A percentile compares a stretch with the other conserved stretches of the same genome.
These are phyloP conservation scores for Catenaria anguillulae DNA, from an alignment of 371 early-diverging fungal genomes.

Conservation along the genomic window DNA sequence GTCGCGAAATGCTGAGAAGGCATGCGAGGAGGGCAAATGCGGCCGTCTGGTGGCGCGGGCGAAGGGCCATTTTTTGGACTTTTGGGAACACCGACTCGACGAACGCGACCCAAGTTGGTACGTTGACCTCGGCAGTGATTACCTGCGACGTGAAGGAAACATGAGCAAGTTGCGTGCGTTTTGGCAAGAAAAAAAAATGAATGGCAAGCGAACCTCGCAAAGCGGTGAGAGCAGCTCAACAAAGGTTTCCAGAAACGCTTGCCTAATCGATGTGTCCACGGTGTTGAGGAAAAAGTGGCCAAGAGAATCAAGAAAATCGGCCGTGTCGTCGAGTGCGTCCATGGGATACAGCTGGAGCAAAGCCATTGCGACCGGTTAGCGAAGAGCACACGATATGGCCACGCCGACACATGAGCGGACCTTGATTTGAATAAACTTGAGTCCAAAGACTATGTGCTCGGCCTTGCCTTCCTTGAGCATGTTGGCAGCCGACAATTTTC, in stretches of 20 bases:
- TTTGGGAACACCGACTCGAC: conserved; percentile 81
- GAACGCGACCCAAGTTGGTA: conserved; percentile 80
- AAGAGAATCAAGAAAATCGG: conserved; percentile 36
- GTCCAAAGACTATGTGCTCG: conserved; percentile 71
- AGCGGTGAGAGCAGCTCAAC: conserved; percentile 78
- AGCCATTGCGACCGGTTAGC: too few species aligned
- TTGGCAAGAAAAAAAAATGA: neutral
- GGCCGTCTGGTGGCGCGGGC: conserved; percentile 56
- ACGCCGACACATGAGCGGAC: conserved; percentile 20
- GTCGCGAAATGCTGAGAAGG: conserved; percentile 69
- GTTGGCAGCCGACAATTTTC: conserved; percentile 39
- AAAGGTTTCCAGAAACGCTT: conserved; percentile 79
- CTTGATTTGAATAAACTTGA: conserved; percentile 79
- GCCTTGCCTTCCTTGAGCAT: conserved; percentile 55
- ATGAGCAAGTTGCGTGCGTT: neutral
- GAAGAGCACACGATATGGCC: too few species aligned
- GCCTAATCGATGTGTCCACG: conserved; percentile 64
- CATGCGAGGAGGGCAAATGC: conserved; percentile 76
- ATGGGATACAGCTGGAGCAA: conserved; percentile 57
- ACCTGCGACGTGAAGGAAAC: too few species aligned
- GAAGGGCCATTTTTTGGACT: conserved; percentile 73
- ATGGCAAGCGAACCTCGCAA: conserved; percentile 45
- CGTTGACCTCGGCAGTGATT: conserved; percentile 84
- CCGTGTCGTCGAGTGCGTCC: conserved; percentile 14
- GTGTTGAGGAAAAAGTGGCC: conserved; percentile 75